Conservation (phyloP, 768 basidiomycete genomes). For the Boletus pseudopeckii region DNA sequence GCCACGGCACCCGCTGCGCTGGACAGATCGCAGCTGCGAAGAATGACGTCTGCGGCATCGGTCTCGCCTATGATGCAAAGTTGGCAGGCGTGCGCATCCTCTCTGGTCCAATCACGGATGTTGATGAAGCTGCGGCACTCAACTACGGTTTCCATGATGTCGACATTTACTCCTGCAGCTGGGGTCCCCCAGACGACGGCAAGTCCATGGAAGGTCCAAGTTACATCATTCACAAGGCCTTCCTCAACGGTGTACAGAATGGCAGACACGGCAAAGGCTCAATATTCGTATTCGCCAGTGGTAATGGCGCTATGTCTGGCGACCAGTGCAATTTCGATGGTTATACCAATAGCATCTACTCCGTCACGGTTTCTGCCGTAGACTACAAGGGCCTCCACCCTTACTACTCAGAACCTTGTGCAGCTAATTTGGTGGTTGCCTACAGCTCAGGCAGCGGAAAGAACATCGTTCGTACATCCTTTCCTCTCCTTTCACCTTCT, state of each 20-base stretch:
- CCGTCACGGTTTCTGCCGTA: slow-evolving; percentile 92
- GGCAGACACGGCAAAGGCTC: slow-evolving; percentile 89
- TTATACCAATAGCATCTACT: slow-evolving; percentile 97
- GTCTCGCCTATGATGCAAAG: slow-evolving; percentile 88
- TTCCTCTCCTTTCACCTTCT: slow-evolving; percentile 5
- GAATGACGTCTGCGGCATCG: slow-evolving; percentile 92
- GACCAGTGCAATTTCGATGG: slow-evolving; percentile 99
- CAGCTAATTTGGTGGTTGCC: slow-evolving; percentile 95
- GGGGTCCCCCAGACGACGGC: slow-evolving; percentile 98
- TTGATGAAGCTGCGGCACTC: slow-evolving; percentile 91
- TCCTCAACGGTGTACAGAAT: slow-evolving; percentile 89
- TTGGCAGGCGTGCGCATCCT: slow-evolving; percentile 95
- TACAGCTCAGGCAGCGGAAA: slow-evolving; percentile 94
- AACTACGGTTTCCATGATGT: slow-evolving; percentile 93
- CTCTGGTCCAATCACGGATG: slow-evolving; percentile 90
- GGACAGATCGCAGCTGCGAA: slow-evolving; percentile 93
- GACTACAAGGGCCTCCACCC: slow-evolving; percentile 93
- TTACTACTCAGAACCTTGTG: slow-evolving; percentile 96
- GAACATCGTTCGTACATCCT: slow-evolving; percentile 68
- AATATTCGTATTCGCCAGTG: slow-evolving; percentile 95
- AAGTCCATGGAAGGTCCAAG: slow-evolving; percentile 91
- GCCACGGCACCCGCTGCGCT: slow-evolving; percentile 96
- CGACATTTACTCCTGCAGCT: slow-evolving; percentile 90
- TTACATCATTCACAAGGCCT: slow-evolving; percentile 88
- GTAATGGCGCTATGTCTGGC: slow-evolving; percentile 86